Percentiles rank a stretch among this genome's conserved stretches.
phyloP scores from a whole-genome alignment of 306 rosid genomes.

The Acacia melanoxylon region DNA sequence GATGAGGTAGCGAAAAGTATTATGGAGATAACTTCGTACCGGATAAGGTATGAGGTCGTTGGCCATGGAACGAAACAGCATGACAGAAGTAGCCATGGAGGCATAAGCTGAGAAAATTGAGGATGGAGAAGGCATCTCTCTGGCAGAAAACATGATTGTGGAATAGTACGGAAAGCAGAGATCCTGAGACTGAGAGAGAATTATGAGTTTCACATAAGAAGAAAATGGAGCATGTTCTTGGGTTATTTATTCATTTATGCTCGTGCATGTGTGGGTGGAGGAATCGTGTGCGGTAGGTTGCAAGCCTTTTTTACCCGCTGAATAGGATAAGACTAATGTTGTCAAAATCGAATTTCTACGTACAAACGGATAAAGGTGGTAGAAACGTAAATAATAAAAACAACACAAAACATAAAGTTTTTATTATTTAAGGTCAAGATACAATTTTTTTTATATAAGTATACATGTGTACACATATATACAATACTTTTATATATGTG shows the following conservation, averaged over 20 bases:
- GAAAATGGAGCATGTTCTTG: neutral
- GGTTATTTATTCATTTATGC: neutral
- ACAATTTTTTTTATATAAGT: too few species aligned
- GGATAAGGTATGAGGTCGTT: conserved; percentile 74
- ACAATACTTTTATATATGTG: too few species aligned
- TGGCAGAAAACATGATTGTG: conserved; percentile 50
- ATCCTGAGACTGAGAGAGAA: neutral
- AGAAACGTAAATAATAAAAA: too few species aligned
- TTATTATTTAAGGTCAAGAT: too few species aligned
- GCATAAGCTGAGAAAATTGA: conserved; percentile 84
- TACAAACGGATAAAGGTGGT: rapidly evolving
- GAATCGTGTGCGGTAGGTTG: too few species aligned
- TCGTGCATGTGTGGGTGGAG: neutral
- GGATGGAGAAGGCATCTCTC: conserved; percentile 71
- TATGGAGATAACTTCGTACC: conserved; percentile 46
- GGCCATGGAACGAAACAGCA: conserved; percentile 75
- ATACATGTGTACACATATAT: too few species aligned
- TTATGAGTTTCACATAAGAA: neutral
- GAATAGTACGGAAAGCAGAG: neutral
- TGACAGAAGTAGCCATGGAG: conserved; percentile 72
- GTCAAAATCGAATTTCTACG: too few species aligned
- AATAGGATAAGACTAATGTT: too few species aligned
- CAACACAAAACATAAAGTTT: too few species aligned
- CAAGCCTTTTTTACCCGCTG: too few species aligned
- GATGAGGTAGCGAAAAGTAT: conserved; percentile 48